A percentile compares a stretch with the other conserved stretches of the same genome.
These are phyloP conservation scores for Scalesia atractyloides DNA, from an alignment of 129 eudicot species.

Conservation along the genomic window DNA sequence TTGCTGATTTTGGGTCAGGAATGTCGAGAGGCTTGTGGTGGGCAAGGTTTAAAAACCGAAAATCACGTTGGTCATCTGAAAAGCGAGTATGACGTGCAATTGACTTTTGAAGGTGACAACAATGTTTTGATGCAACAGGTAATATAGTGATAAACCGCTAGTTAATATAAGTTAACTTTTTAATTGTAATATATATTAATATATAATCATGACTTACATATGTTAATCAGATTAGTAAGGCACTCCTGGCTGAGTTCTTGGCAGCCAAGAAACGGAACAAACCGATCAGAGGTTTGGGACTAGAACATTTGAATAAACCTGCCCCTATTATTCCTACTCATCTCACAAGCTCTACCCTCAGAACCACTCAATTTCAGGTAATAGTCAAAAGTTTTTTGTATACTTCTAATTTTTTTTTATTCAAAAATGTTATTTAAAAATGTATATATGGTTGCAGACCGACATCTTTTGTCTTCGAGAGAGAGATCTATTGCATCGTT, in stretches of 20 bases:
- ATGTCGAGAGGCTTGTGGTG: constrained; percentile 89
- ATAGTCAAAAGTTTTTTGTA: background rate
- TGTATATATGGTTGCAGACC: constrained; percentile 41
- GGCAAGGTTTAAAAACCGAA: constrained; percentile 83
- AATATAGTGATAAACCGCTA: background rate
- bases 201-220: background rate
- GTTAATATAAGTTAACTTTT: background rate
- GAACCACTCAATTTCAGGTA: constrained; percentile 78
- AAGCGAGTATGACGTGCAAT: constrained; percentile 87
- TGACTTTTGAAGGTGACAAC: constrained; percentile 95
- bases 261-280: constrained; percentile 63
- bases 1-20: constrained; percentile 44
- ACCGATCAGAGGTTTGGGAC: constrained; percentile 74
- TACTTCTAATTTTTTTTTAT: background rate
- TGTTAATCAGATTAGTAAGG: constrained; percentile 73
- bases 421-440: background rate
- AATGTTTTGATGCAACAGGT: constrained; percentile 99
- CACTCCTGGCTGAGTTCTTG: constrained; percentile 69
- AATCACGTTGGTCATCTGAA: constrained; percentile 85
- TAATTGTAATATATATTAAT: no score
- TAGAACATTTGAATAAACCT: constrained; percentile 81
- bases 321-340: constrained; percentile 74
- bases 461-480: constrained; percentile 79
- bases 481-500: constrained; percentile 75
- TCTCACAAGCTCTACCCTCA: constrained; percentile 60